Base-by-base conservation (phyloP, 129 eudicot genomes). In the Flaveria robusta region DNA sequence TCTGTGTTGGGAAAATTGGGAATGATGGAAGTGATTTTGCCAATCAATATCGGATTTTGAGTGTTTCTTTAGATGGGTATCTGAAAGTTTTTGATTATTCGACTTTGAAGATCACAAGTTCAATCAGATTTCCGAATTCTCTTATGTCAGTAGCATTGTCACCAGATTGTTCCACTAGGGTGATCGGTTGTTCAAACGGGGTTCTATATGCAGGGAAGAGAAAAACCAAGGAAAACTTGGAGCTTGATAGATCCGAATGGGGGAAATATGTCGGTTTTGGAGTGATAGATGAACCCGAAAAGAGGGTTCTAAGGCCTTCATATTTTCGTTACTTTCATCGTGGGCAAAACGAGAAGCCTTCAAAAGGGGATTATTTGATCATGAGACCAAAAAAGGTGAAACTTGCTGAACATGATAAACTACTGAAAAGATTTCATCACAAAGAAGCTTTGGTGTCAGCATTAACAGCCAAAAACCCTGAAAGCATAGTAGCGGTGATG, bases 21-120 rank as follows among this genome's bases (percentile, higher is more conserved):
- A 79, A 47, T 26, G 91, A 75, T 24, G 55, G 64, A 49, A 87
- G 81, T 3, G 90, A 86, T 46, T 91, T 85, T 46, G 83, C 74
- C 3, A 85, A 87, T 34, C 86, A 93, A 72, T 65, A 76, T 74
- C 74, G 98, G 54, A 80, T 94, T 72, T 34, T 94, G 89, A 94
- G 98, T 76, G 97, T 94, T 68, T 85, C 96, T 0, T 79, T 94
- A 24, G 97, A 91, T 84, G 97, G 98, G 39, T 94, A 87, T 59
- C 67, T 91, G 90, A 94, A 94, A 62, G 96, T 89, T 9, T 94
- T 91, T 15, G 98, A 91, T 84, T 88, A 89, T 52, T 81, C 97
- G 0, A 91, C 78, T 77, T 66, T 84, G 50, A 95, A 91, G 87
- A 62, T 91, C 51, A 95, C 99, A 0, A 82, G 91, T 68, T 85